Evolutionary conservation across 306 rosid genomes (phyloP).

Genomic region (Benincasa hispida): DNA sequence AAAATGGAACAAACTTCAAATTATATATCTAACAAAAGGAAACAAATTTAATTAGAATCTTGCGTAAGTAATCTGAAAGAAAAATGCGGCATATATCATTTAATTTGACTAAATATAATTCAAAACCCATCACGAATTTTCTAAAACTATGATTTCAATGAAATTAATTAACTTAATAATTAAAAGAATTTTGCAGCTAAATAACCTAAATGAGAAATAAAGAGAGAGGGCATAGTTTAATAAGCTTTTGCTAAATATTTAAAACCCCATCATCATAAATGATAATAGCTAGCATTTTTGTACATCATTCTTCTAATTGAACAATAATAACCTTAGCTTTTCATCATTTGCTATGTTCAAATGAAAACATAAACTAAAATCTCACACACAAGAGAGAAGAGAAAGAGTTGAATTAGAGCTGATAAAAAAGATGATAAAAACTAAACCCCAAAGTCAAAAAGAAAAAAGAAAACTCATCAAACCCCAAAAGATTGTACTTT

Average conservation of each 20-base stretch:
- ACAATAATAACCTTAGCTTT: background rate
- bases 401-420: background rate
- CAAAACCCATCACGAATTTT: too few species aligned
- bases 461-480: background rate
- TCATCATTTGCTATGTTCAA: background rate
- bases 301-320: background rate
- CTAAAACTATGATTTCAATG: too few species aligned
- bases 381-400: background rate
- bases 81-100: too few species aligned
- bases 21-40: too few species aligned
- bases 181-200: too few species aligned
- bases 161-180: too few species aligned
- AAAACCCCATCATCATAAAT: background rate
- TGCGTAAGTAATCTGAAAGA: too few species aligned
- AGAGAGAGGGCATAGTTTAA: background rate
- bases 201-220: background rate
- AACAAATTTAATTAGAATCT: too few species aligned
- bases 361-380: background rate
- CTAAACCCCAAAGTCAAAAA: background rate
- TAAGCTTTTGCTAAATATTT: background rate
- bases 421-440: background rate
- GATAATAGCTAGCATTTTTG: background rate
- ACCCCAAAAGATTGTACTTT: constrained; percentile 7
- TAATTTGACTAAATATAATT: too few species aligned
- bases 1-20: too few species aligned